Conservation (phyloP, 345 rosid genomes). For the Salix viminalis region DNA sequence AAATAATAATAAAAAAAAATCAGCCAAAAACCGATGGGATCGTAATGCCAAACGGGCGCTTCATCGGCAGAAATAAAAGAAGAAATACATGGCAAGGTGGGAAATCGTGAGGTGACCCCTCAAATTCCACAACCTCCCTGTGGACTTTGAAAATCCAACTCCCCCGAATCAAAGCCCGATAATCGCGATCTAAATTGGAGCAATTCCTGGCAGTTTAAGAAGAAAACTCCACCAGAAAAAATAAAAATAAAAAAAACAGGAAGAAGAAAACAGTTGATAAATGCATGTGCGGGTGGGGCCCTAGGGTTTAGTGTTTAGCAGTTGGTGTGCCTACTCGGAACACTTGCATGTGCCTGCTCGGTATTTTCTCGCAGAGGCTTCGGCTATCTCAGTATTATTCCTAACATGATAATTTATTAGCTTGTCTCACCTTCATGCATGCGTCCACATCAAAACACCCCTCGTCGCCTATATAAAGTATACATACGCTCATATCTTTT, state of each 20-base stretch:
- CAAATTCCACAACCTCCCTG: neutral
- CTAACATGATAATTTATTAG: conserved; percentile 5
- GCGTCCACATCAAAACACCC: conserved; percentile 14
- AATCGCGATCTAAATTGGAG: conserved; percentile 5
- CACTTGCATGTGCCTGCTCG: conserved; percentile 60
- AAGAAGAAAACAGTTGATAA: neutral
- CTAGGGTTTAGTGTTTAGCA: neutral
- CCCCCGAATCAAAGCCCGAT: conserved; percentile 11
- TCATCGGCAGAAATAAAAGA: no score
- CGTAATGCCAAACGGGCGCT: no score
- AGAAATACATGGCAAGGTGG: neutral
- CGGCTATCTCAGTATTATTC: neutral
- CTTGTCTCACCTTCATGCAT: conserved; percentile 15
- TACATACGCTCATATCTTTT: neutral
- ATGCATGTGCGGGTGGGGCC: conserved; percentile 21
- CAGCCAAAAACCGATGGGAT: no score
- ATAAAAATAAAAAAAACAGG: no score
- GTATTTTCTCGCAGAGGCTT: neutral
- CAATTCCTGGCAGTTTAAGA: conserved; percentile 10
- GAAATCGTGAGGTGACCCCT: conserved; percentile 1
- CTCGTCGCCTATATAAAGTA: conserved; percentile 11
- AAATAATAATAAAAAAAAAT: no score
- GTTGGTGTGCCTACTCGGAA: conserved; percentile 20
- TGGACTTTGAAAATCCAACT: neutral
- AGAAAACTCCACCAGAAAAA: neutral